Evolutionary conservation across 805 yeast species (phyloP).

Genomic region (Teunomyces funiuensis): DNA sequence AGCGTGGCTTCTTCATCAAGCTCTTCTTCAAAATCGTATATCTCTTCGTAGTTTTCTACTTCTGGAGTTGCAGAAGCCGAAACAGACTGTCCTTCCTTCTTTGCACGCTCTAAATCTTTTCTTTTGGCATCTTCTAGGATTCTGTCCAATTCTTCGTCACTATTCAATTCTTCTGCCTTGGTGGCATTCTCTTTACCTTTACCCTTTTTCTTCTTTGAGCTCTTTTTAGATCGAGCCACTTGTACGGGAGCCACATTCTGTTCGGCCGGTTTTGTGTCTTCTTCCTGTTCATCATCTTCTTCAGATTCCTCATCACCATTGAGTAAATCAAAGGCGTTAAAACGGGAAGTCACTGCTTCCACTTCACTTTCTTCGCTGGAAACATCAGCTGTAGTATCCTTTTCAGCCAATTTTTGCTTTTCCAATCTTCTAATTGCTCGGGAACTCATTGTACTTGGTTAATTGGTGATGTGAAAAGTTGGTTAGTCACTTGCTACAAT

Average conservation of each 20-base stretch:
- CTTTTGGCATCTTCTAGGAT: slow-evolving; percentile 45
- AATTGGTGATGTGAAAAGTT: background rate
- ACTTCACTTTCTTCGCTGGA: slow-evolving; percentile 17
- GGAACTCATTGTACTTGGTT: slow-evolving; percentile 21
- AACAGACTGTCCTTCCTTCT: background rate
- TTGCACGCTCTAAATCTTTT: slow-evolving; percentile 19
- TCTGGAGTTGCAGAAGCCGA: slow-evolving; percentile 20
- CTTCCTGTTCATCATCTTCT: slow-evolving; percentile 16
- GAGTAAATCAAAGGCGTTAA: slow-evolving; percentile 49
- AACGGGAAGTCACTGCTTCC: slow-evolving; percentile 14
- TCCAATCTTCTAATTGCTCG: slow-evolving; percentile 25
- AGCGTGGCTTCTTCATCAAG: slow-evolving; percentile 31
- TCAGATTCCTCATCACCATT: slow-evolving; percentile 28
- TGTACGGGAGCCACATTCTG: slow-evolving; percentile 15
- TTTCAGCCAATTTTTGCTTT: slow-evolving; percentile 20
- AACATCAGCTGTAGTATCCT: slow-evolving; percentile 9
- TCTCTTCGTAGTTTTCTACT: slow-evolving; percentile 11
- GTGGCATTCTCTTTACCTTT: slow-evolving; percentile 11
- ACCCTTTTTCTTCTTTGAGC: slow-evolving; percentile 17
- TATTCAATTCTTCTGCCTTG: slow-evolving; percentile 22
- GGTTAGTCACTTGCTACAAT: slow-evolving; percentile 4
- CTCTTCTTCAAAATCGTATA: slow-evolving; percentile 20
- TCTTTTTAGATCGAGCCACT: slow-evolving; percentile 21
- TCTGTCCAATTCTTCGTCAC: slow-evolving; percentile 60
- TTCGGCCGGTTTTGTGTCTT: slow-evolving; percentile 15